Evolutionary conservation across 1,284 basidiomycete species (phyloP), one percentile per base, ranked within the genome.

Genomic region (Ustilago crameri): DNA sequence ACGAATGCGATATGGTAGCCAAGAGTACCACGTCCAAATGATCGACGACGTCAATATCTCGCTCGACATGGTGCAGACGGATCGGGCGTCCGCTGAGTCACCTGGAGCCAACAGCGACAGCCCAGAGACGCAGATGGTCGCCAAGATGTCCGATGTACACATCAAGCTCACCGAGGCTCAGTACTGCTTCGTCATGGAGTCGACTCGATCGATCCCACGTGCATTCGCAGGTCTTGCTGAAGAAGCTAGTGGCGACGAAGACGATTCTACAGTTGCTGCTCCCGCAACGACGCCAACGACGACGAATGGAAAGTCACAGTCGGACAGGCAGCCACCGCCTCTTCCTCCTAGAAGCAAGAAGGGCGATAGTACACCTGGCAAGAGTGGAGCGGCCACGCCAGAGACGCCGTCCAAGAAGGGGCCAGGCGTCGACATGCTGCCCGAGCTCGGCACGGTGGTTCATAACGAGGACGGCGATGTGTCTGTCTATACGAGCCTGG

Each of bases 111-210:
- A 30, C 14, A 64, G 56, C 51, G 87, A 91, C 50, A 70, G 66
- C 27, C 68, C 78, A 10, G 74, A 75, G 23, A 77, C 64, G 42
- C 84, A 71, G 64, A 85, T 93, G 57, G 81, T 86, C 5, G 85
- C 94, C 49, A 88, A 88, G 67, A 90, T 98, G 80, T 94, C 95
- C 1, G 94, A 98, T 78, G 90, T 98, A 81, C 91, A 91, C 76
- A 86, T 98, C 65, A 89, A 91, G 71, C 85, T 98, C 56, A 97
- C 95, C 1, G 91, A 98, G 82, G 85, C 87, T n/a, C 96, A 98
- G 84, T 98, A 96, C 82, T 85, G 87, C 43, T 86, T 93, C 44
- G 84, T 97, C 27, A 87, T 97, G 74, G 85, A 85, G 24, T 84
- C 98, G 1, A 87, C 88, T 0, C 88, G 89, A 74, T 89, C 91